Base-by-base conservation (phyloP, 2,329 filamentous ascomycete species). In the Apiospora malaysiana region DNA sequence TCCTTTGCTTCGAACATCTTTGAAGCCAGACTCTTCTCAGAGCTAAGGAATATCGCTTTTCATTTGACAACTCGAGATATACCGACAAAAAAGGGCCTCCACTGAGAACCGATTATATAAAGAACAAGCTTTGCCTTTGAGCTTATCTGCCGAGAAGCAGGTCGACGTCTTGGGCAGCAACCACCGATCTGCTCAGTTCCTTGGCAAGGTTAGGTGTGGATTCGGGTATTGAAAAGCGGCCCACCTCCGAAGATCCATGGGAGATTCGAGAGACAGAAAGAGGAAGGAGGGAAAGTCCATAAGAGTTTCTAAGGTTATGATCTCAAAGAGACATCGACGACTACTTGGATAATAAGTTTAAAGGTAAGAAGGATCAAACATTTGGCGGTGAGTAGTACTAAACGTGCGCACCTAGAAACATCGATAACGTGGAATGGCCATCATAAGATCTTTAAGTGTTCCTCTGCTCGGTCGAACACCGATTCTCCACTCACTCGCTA, bases 1-100 rank as follows among this genome's bases (percentile, higher is more conserved):
- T 63, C 27, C 25, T 65, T 70, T 27, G 65, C 37, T 42, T 23
- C 70, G 40, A 66, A 70, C 70, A 71, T 71, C 1, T 12, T 63
- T 63, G 42, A 32, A 59, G 25, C 45, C 40, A 40, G 40, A 32
- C 59, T 66, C 21, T 32, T 9, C 10, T 12, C 16, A 16, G 18
- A 23, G 32, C 32, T 4, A 32, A 6, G 56, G 27, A 37, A 21
- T 63, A 4, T 40, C 32, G n/a, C 9, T 63, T 40, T 40, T 40
- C 40, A 12, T 32, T 32, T 63, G 56, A 63, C 10, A 12, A 32
- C 9, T 40, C 23, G 56, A 14, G 12, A 63, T 63, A 63, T 63
- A 63, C 14, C 56, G 16, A 63, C 56, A 40, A 63, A 40, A 63
- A 63, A 12, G 56, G 56, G 56, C 21, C 27, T n/a, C 21, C 8